Conservation (phyloP, 1,284 basidiomycete genomes). For the Vanrija sp. region DNA sequence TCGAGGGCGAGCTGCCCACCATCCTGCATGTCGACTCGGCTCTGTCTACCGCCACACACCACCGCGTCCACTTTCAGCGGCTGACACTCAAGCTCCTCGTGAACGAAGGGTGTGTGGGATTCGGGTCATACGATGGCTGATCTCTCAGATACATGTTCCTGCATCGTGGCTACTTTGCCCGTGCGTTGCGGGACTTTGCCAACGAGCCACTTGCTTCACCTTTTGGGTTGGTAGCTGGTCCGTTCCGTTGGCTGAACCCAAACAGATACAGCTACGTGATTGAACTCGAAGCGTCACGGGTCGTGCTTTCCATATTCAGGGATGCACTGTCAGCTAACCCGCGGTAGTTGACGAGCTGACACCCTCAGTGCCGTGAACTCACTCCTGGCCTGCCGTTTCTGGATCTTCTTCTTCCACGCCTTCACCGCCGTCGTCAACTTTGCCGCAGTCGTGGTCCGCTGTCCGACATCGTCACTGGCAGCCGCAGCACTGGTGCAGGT, state of each 20-base stretch:
- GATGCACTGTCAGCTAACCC: slow-evolving; percentile 1
- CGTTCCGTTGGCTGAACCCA: no score
- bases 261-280: slow-evolving; percentile 7
- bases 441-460: slow-evolving; percentile 11
- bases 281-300: slow-evolving; percentile 13
- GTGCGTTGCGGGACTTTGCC: not conserved
- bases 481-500: slow-evolving; percentile 4
- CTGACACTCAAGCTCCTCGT: slow-evolving; percentile 6
- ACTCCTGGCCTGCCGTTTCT: slow-evolving; percentile 7
- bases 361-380: no score
- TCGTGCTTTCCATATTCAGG: slow-evolving; percentile 5
- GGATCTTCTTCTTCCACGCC: slow-evolving; percentile 17
- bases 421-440: slow-evolving; percentile 16
- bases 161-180: slow-evolving; percentile 13
- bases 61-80: slow-evolving; percentile 1
- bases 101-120: slow-evolving; percentile 1
- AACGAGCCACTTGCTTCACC: slow-evolving; percentile 5
- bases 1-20: slow-evolving; percentile 1
- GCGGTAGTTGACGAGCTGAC: not conserved
- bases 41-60: not conserved
- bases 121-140: no score
- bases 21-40: not conserved
- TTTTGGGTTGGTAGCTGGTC: not conserved
- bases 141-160: slow-evolving; percentile 4
- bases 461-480: slow-evolving; percentile 9